Evolutionary conservation across 352 stramenopile species (phyloP), one percentile per base, ranked within the genome.

Genomic region (Globisporangium rhizosaccharum): DNA sequence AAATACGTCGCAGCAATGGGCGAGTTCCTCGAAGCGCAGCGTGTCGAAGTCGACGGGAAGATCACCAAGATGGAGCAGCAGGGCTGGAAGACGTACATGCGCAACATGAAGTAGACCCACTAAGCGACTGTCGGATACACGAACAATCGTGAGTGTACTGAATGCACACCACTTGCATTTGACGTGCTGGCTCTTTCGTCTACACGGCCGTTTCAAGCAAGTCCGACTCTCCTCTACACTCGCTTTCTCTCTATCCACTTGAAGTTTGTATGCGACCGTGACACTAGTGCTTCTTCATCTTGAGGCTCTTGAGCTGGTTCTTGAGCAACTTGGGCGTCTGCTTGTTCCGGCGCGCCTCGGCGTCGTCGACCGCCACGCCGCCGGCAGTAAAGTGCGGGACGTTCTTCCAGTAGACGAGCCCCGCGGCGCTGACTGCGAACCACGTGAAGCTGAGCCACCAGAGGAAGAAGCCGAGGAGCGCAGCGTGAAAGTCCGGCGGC

Each of bases 71-170:
- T 99, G 70, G 73, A 84, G 23, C 71, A 87, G 30, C 51, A 89
- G 17, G 96, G 96, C 46, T 97, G 86, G 84, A 91, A 97, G 65
- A 72, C 79, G 55, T 99, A 98, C 71, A 80, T 98, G 17, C 63
- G 71, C 48, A 71, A 71, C 58, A 85, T 88, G 73, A 75, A 82
- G 59, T 71, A 66, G 33, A 39, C 33, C 51, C 65, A 73, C 63
- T 79, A 75, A 55, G 48, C 1, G 37, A 25, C 54, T 66, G 37
- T 45, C 39, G 26, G 50, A 23, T 53, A 15, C 33, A 44, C 8
- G 15, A 44, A 9, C 17, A 4, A 41, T 33, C n/a, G 15, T 4
- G 30, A 9, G 6, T 36, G 33, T 6, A 33, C 28, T 33, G 28
- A 33, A 33, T 6, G 6, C 37, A 14, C 9, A 45, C 2, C 12